A percentile compares a stretch with the other conserved stretches of the same genome.
Conservation (phyloP, 2,329 filamentous ascomycete genomes). For the Microdochium bolleyi region DNA sequence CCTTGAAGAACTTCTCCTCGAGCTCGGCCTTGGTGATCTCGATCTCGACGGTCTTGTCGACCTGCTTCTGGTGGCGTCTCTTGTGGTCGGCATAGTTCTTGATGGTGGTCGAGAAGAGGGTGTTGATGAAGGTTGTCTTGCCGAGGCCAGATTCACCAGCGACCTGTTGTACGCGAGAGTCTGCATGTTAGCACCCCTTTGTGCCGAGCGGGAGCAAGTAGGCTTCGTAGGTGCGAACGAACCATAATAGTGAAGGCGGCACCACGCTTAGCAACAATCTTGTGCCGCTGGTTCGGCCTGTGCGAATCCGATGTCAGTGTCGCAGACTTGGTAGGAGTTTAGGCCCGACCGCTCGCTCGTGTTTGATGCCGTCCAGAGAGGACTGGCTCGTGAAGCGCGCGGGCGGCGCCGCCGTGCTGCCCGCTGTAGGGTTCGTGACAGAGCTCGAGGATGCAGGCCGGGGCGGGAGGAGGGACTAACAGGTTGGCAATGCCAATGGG, state of each 20-base stretch:
- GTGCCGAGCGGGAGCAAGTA: background rate
- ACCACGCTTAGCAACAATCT: slow-evolving; percentile 75
- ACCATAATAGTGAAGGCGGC: slow-evolving; percentile 99
- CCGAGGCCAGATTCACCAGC: slow-evolving; percentile 96
- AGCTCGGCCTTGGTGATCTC: slow-evolving; percentile 99
- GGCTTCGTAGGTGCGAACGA: slow-evolving; percentile 19
- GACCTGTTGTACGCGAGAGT: slow-evolving; percentile 48
- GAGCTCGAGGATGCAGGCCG: background rate
- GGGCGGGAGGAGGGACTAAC: slow-evolving; percentile 2
- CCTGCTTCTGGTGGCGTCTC: slow-evolving; percentile 97
- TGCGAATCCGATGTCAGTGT: background rate
- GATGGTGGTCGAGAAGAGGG: slow-evolving; percentile 98
- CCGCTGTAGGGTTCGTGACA: background rate
- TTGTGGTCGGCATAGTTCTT: slow-evolving; percentile 99
- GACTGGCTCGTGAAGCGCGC: background rate
- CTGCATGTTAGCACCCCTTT: slow-evolving; percentile 14
- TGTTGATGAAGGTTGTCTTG: slow-evolving; percentile 99
- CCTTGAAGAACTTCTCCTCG: slow-evolving; percentile 99
- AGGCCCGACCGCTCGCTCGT: background rate
- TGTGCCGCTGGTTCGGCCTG: slow-evolving; percentile 61
- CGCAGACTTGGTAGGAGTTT: background rate
- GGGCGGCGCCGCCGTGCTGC: background rate
- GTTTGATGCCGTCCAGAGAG: background rate
- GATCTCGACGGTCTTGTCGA: slow-evolving; percentile 99
- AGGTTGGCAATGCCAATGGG: slow-evolving; percentile 69